phyloP scores from a whole-genome alignment of 768 basidiomycete species.

The Hypsizygus marmoreus region DNA sequence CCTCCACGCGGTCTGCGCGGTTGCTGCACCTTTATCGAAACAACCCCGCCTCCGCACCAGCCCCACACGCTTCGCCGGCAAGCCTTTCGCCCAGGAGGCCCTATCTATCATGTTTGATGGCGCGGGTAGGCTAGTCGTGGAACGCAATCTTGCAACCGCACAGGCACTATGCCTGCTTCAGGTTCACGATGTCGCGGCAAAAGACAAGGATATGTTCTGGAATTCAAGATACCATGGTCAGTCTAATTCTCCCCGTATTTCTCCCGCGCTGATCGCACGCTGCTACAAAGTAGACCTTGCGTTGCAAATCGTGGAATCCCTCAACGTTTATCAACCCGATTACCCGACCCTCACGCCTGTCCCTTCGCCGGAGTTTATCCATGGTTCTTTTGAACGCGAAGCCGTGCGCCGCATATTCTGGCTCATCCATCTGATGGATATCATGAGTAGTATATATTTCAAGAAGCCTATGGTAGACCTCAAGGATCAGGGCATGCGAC shows the following conservation, averaged over 20 bases:
- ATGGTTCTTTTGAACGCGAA: constrained; percentile 70
- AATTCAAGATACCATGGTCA: constrained; percentile 54
- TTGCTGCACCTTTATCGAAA: constrained; percentile 76
- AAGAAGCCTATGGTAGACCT: constrained; percentile 43
- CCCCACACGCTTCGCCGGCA: constrained; percentile 57
- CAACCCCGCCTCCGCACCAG: constrained; percentile 61
- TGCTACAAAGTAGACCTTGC: constrained; percentile 51
- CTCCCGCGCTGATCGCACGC: constrained; percentile 24
- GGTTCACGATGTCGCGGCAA: constrained; percentile 59
- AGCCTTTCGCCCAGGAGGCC: constrained; percentile 62
- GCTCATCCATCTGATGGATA: constrained; percentile 68
- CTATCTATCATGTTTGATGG: constrained; percentile 71
- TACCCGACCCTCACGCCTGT: constrained; percentile 59
- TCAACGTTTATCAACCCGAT: constrained; percentile 67
- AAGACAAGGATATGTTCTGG: constrained; percentile 38
- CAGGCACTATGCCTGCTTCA: constrained; percentile 77
- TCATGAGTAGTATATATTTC: constrained; percentile 46
- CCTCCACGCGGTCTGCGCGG: constrained; percentile 72
- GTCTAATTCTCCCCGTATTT: constrained; percentile 18
- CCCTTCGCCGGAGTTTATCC: constrained; percentile 59
- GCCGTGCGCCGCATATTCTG: constrained; percentile 82
- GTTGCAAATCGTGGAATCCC: constrained; percentile 63
- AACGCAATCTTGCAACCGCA: constrained; percentile 67
- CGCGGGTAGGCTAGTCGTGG: constrained; percentile 60
- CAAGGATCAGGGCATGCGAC: constrained; percentile 48